Conservation (phyloP, 805 yeast species). For the Saturnispora zaruensis region DNA sequence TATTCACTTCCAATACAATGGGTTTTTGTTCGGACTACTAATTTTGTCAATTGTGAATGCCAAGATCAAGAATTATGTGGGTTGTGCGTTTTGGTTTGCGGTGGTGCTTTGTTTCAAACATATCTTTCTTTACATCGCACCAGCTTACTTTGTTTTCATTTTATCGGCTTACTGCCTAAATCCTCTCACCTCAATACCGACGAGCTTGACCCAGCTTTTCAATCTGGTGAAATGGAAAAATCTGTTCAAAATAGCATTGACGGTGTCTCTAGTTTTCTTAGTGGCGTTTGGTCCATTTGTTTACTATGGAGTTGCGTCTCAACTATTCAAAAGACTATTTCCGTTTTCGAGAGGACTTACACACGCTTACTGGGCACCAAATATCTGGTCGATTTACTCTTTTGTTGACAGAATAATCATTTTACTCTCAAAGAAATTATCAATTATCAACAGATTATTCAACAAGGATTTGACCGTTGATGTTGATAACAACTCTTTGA, state of each 20-base stretch:
- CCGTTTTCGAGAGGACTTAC: slow-evolving; percentile 94
- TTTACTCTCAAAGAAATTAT: slow-evolving; percentile 24
- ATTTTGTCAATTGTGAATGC: slow-evolving; percentile 69
- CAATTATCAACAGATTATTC: slow-evolving; percentile 13
- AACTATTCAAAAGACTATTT: slow-evolving; percentile 63
- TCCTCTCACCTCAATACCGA: slow-evolving; percentile 21
- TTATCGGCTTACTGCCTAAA: slow-evolving; percentile 66
- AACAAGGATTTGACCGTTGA: background rate
- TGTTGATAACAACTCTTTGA: slow-evolving; percentile 25
- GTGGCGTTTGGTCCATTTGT: slow-evolving; percentile 76
- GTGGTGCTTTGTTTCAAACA: slow-evolving; percentile 86
- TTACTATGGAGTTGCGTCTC: slow-evolving; percentile 50
- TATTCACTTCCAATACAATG: slow-evolving; percentile 95
- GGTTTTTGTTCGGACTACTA: slow-evolving; percentile 81
- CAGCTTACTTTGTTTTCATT: slow-evolving; percentile 79
- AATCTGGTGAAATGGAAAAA: slow-evolving; percentile 43
- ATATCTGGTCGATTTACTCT: slow-evolving; percentile 92
- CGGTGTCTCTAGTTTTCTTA: slow-evolving; percentile 52
- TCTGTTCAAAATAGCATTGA: slow-evolving; percentile 50
- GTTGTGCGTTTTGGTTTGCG: slow-evolving; percentile 64
- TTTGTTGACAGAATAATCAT: slow-evolving; percentile 66
- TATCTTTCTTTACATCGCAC: slow-evolving; percentile 86
- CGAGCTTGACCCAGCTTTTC: slow-evolving; percentile 15
- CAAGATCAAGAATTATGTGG: slow-evolving; percentile 43
- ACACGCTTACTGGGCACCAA: slow-evolving; percentile 99